Evolutionary conservation across 108 stramenopile species (phyloP).

Genomic region (Fistulifera solaris): DNA sequence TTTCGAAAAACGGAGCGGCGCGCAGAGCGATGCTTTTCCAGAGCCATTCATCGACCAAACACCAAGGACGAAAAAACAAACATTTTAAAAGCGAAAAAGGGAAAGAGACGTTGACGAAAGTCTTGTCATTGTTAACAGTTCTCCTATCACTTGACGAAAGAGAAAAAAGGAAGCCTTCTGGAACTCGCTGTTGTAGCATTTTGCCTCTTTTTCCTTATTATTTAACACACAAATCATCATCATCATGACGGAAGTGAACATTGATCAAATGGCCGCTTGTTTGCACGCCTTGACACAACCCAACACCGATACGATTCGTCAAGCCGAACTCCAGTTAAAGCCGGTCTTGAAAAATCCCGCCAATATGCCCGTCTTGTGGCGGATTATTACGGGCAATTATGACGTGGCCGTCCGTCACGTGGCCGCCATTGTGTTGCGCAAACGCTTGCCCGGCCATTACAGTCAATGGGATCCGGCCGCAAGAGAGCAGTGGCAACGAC

Average conservation of each 20-base stretch:
- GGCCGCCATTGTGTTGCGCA: slow-evolving; percentile 84
- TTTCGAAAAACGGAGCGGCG: no score
- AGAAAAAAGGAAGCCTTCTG: no score
- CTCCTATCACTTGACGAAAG: no score
- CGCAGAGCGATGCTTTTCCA: no score
- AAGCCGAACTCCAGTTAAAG: slow-evolving; percentile 81
- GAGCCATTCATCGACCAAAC: no score
- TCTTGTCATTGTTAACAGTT: no score
- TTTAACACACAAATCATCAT: neutral
- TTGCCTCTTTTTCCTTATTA: no score
- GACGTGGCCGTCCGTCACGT: slow-evolving; percentile 70
- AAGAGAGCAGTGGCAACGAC: slow-evolving; percentile 48
- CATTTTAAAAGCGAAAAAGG: no score
- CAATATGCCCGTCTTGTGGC: slow-evolving; percentile 49
- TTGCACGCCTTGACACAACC: slow-evolving; percentile 76
- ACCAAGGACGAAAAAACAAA: no score
- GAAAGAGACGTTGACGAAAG: no score
- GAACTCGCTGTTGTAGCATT: no score
- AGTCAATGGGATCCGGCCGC: slow-evolving; percentile 49
- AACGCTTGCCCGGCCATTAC: slow-evolving; percentile 77
- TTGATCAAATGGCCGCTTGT: slow-evolving; percentile 29
- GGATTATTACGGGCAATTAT: neutral
- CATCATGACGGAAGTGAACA: neutral
- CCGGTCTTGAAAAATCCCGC: slow-evolving; percentile 68
- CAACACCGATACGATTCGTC: slow-evolving; percentile 83